Evolutionary conservation across 73 alveolate species (phyloP).

Genomic region (Paramecium sexaurelia): DNA sequence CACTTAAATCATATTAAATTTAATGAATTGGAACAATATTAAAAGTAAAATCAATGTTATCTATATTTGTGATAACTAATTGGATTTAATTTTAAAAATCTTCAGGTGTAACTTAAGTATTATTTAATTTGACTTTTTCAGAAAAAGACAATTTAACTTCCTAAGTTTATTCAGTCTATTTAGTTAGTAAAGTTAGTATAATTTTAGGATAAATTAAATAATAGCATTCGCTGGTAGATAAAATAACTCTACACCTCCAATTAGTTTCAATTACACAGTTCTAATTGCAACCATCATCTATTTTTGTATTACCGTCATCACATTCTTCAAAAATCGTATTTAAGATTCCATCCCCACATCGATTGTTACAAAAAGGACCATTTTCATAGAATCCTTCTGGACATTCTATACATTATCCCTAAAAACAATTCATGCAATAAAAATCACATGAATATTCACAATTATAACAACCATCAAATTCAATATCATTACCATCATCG

Average conservation of each 20-base stretch:
- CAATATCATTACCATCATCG: not conserved
- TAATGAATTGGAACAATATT: not conserved
- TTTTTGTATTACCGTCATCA: not conserved
- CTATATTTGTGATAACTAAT: not conserved
- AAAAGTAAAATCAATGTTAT: not conserved
- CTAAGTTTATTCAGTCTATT: not conserved
- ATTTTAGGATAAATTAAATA: not conserved
- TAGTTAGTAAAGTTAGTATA: not conserved
- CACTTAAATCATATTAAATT: not conserved
- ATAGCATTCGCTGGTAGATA: not conserved
- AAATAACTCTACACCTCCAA: not conserved
- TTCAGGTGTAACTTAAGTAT: not conserved
- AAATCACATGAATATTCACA: not conserved
- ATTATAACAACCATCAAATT: not conserved
- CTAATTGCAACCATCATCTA: not conserved
- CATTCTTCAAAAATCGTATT: not conserved
- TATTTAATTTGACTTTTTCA: not conserved
- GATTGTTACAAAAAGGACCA: not conserved
- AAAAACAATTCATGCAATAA: not conserved
- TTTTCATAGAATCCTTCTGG: not conserved
- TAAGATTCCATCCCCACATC: slow-evolving; percentile 6
- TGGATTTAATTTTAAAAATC: not conserved
- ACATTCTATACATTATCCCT: not conserved
- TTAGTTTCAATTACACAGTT: not conserved
- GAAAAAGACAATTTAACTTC: not conserved